These are phyloP conservation scores for Mortierella alpina DNA, from an alignment of 192 early-diverging fungal genomes.

Conservation along the genomic window DNA sequence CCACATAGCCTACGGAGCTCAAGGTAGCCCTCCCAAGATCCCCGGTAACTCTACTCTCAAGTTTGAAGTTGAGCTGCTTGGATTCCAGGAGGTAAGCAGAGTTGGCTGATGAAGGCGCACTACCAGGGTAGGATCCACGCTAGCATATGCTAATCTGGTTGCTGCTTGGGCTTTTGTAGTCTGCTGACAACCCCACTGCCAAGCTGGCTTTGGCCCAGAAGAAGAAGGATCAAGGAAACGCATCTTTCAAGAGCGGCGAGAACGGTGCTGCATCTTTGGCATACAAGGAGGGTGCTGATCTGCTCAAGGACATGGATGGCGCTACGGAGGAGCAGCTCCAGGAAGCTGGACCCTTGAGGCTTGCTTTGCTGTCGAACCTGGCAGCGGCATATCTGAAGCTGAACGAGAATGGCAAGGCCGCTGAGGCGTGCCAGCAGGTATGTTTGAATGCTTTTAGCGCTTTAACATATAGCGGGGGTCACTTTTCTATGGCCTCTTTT, in stretches of 20 bases:
- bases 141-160: background rate
- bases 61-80: constrained; percentile 56
- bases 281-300: constrained; percentile 51
- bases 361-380: constrained; percentile 52
- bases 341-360: constrained; percentile 7
- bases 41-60: constrained; percentile 54
- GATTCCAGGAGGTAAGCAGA: constrained; percentile 51
- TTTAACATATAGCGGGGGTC: background rate
- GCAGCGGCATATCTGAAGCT: constrained; percentile 49
- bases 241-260: constrained; percentile 43
- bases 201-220: constrained; percentile 40
- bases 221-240: constrained; percentile 58
- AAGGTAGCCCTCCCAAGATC: constrained; percentile 47
- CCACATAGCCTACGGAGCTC: constrained; percentile 44
- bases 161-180: constrained; percentile 14
- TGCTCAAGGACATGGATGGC: constrained; percentile 32
- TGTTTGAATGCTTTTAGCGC: background rate
- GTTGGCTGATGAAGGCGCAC: background rate
- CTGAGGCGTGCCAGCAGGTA: constrained; percentile 37
- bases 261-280: constrained; percentile 28
- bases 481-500: background rate
- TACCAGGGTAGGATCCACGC: background rate
- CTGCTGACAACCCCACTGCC: constrained; percentile 43
- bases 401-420: constrained; percentile 47
- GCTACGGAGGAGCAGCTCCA: constrained; percentile 27